A percentile compares a stretch with the other conserved stretches of the same genome.
phyloP scores from a whole-genome alignment of 139 green algal species.

The Gonium pectorale region DNA sequence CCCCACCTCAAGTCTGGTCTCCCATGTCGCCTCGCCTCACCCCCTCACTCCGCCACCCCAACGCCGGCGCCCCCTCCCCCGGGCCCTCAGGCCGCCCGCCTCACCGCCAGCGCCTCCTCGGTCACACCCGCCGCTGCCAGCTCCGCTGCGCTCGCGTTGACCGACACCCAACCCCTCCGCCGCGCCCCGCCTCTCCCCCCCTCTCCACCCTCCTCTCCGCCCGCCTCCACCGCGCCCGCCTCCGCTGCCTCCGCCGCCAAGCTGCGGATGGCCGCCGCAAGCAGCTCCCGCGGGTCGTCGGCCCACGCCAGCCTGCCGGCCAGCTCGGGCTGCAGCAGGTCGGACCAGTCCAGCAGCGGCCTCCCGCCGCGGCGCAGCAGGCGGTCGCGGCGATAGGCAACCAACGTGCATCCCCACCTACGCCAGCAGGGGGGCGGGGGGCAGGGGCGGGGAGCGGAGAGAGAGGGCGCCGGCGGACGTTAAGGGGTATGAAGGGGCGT shows the following conservation, averaged over 20 bases:
- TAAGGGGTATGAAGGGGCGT: too few species aligned
- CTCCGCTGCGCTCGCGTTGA: slow-evolving; percentile 61
- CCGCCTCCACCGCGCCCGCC: neutral
- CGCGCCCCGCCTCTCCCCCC: neutral
- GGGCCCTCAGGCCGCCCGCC: too few species aligned
- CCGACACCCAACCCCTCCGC: neutral
- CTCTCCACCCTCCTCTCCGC: neutral
- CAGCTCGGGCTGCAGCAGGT: slow-evolving; percentile 82
- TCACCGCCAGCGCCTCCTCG: slow-evolving; percentile 1
- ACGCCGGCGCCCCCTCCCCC: too few species aligned
- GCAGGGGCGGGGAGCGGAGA: too few species aligned
- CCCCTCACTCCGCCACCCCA: too few species aligned
- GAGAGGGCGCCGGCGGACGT: too few species aligned
- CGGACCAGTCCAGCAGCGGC: slow-evolving; percentile 78
- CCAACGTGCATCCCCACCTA: slow-evolving; percentile 77
- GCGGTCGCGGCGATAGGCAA: slow-evolving; percentile 73
- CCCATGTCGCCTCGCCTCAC: too few species aligned
- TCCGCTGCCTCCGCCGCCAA: neutral
- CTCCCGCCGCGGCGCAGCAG: slow-evolving; percentile 51
- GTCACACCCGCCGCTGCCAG: slow-evolving; percentile 56
- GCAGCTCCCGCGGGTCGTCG: slow-evolving; percentile 80
- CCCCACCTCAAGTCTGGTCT: too few species aligned
- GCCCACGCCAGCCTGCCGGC: slow-evolving; percentile 74
- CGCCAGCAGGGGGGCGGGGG: too few species aligned
- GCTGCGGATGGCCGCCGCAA: slow-evolving; percentile 74